Percentiles rank a stretch among this genome's conserved stretches.
Conservation (phyloP, 768 basidiomycete genomes). For the Cytidiella melzeri region DNA sequence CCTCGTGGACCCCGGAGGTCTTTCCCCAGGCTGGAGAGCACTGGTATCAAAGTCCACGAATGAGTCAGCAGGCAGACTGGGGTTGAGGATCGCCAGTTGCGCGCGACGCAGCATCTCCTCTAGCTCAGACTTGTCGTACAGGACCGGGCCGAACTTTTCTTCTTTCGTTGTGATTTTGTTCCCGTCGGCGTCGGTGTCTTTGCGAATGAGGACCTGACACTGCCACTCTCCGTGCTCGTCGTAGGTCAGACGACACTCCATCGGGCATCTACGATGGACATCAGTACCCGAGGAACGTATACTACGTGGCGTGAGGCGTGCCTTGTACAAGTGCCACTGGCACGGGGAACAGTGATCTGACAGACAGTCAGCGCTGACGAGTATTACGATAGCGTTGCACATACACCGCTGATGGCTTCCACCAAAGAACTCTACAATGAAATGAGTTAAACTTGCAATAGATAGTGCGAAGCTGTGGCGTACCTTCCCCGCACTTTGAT, state of each 20-base stretch:
- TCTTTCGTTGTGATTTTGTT: slow-evolving; percentile 13
- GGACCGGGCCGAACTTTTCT: slow-evolving; percentile 33
- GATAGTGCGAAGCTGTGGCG: neutral
- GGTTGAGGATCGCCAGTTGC: slow-evolving; percentile 51
- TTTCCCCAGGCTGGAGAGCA: slow-evolving; percentile 6
- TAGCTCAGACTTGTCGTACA: slow-evolving; percentile 36
- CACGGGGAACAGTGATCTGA: slow-evolving; percentile 26
- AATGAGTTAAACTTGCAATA: neutral
- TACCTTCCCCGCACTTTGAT: slow-evolving; percentile 40
- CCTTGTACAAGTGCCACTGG: slow-evolving; percentile 35
- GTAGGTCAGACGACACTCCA: slow-evolving; percentile 26
- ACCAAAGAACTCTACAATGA: slow-evolving; percentile 10
- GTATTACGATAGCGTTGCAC: slow-evolving; percentile 16
- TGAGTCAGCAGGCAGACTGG: slow-evolving; percentile 21
- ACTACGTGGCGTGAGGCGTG: neutral
- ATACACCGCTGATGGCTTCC: slow-evolving; percentile 13
- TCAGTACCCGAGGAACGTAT: neutral
- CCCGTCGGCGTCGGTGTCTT: slow-evolving; percentile 28
- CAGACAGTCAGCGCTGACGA: slow-evolving; percentile 29
- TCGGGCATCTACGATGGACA: slow-evolving; percentile 21
- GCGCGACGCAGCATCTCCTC: slow-evolving; percentile 53
- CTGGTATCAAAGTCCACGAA: slow-evolving; percentile 9
- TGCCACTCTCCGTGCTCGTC: slow-evolving; percentile 21
- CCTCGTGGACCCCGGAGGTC: slow-evolving; percentile 4
- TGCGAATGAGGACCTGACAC: slow-evolving; percentile 36